Percentiles rank a stretch among this genome's conserved stretches.
Evolutionary conservation across 306 rosid genomes (phyloP).

Genomic region (Vachellia collinsii): DNA sequence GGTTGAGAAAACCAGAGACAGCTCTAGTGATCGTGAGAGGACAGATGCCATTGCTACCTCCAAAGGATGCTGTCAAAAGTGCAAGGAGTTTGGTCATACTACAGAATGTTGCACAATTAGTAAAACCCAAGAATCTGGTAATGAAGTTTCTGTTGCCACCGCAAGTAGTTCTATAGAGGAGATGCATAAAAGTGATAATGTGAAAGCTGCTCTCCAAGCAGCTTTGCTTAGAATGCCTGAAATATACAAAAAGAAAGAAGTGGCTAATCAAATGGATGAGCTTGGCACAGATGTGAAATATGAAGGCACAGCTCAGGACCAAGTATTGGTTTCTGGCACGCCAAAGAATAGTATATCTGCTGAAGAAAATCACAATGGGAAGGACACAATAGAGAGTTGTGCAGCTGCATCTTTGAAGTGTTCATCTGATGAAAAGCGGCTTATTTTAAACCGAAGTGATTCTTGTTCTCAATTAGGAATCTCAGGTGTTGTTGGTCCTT

Average conservation of each 20-base stretch:
- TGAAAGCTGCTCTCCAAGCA: conserved; percentile 84
- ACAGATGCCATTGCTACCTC: conserved; percentile 49
- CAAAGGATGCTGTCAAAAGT: conserved; percentile 56
- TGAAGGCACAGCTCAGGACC: conserved; percentile 54
- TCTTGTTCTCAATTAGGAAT: conserved; percentile 43
- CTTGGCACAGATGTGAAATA: conserved; percentile 48
- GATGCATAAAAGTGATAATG: conserved; percentile 51
- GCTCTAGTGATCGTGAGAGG: conserved; percentile 44
- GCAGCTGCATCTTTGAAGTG: conserved; percentile 43
- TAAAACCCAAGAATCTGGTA: conserved; percentile 45
- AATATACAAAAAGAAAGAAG: conserved; percentile 68
- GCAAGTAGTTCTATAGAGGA: conserved; percentile 62
- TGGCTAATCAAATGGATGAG: conserved; percentile 55
- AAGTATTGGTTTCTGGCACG: conserved; percentile 46
- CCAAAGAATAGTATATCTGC: conserved; percentile 43
- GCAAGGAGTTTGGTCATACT: conserved; percentile 67
- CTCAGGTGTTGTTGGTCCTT: conserved; percentile 40
- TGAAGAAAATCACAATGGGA: conserved; percentile 51
- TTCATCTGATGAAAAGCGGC: conserved; percentile 47
- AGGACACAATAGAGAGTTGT: conserved; percentile 46
- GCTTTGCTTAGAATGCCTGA: conserved; percentile 84
- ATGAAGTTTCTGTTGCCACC: conserved; percentile 47
- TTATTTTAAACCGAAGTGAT: conserved; percentile 37
- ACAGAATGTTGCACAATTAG: conserved; percentile 58
- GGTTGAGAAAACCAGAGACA: conserved; percentile 59